Percentiles rank a stretch among this genome's conserved stretches.
phyloP scores from a whole-genome alignment of 306 rosid genomes.

The apple (Malus domestica) region DNA sequence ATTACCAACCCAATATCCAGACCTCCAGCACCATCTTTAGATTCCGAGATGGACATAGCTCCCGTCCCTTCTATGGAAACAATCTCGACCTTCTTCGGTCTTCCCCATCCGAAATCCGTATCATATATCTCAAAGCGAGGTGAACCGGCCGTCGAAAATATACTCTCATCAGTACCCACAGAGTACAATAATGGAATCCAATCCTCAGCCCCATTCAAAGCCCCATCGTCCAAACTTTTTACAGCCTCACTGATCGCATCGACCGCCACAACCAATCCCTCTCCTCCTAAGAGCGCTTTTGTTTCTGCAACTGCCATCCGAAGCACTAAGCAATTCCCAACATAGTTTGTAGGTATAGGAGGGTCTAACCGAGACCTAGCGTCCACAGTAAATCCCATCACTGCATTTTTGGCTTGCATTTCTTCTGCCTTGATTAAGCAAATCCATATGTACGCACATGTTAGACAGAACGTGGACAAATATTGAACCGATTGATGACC shows the following conservation, averaged over 20 bases:
- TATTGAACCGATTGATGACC: not conserved
- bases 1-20: constrained; percentile 19
- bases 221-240: not conserved
- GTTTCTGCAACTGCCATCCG: not conserved
- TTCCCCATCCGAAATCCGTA: constrained; percentile 44
- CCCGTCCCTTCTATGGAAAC: constrained; percentile 8
- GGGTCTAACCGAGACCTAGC: constrained; percentile 10
- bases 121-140: constrained; percentile 26
- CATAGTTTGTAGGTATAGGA: constrained; percentile 2
- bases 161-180: no score
- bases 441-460: constrained; percentile 10
- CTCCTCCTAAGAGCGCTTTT: constrained; percentile 4
- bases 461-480: constrained; percentile 8
- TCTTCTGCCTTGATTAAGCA: constrained; percentile 12
- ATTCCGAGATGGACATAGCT: constrained; percentile 1
- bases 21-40: constrained; percentile 18
- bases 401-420: not conserved
- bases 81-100: constrained; percentile 25
- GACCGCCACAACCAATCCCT: constrained; percentile 1
- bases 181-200: not conserved
- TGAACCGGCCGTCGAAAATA: constrained; percentile 9
- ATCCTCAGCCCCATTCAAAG: not conserved
- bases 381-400: not conserved
- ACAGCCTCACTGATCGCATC: constrained; percentile 8
- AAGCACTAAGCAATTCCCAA: constrained; percentile 17